Percentiles rank a stretch among this genome's conserved stretches.
Evolutionary conservation across 2,329 filamentous ascomycete species (phyloP).

Genomic region (Magnaporthales sp.): DNA sequence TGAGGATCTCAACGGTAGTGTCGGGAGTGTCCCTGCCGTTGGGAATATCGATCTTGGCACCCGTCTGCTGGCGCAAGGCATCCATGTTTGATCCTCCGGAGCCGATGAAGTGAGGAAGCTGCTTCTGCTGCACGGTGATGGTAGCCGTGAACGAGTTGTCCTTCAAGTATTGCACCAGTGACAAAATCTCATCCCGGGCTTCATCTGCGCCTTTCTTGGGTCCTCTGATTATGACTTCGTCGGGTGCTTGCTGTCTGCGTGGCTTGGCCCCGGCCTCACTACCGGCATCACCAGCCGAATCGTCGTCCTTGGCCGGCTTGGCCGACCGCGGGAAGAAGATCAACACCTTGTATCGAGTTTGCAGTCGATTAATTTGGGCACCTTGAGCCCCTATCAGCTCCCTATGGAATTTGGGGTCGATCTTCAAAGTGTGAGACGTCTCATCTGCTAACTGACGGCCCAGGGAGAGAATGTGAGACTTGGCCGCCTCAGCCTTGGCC

Average conservation of each 20-base stretch:
- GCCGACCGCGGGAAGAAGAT: slow-evolving; percentile 80
- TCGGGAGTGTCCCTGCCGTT: slow-evolving; percentile 63
- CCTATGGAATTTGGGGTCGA: slow-evolving; percentile 88
- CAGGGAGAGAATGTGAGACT: slow-evolving; percentile 69
- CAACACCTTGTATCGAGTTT: slow-evolving; percentile 85
- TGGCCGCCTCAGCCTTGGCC: slow-evolving; percentile 84
- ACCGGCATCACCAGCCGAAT: slow-evolving; percentile 57
- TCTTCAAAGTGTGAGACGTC: slow-evolving; percentile 76
- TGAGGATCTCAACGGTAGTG: slow-evolving; percentile 72
- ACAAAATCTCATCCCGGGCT: slow-evolving; percentile 84
- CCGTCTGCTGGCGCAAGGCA: slow-evolving; percentile 73
- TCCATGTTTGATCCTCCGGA: slow-evolving; percentile 87
- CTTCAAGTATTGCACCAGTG: slow-evolving; percentile 78
- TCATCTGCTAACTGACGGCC: slow-evolving; percentile 85
- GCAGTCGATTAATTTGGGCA: slow-evolving; percentile 80
- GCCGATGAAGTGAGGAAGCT: slow-evolving; percentile 90
- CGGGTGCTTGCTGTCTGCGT: slow-evolving; percentile 64
- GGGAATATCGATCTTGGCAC: slow-evolving; percentile 87
- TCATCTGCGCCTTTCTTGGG: slow-evolving; percentile 89
- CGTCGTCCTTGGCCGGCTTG: slow-evolving; percentile 61
- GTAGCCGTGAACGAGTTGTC: slow-evolving; percentile 77
- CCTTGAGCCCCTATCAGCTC: slow-evolving; percentile 89
- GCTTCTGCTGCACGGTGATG: slow-evolving; percentile 80
- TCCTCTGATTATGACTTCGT: slow-evolving; percentile 86
- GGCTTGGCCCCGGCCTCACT: slow-evolving; percentile 51